Conservation (phyloP, 2,329 filamentous ascomycete species). For the Elsinoe fawcettii region DNA sequence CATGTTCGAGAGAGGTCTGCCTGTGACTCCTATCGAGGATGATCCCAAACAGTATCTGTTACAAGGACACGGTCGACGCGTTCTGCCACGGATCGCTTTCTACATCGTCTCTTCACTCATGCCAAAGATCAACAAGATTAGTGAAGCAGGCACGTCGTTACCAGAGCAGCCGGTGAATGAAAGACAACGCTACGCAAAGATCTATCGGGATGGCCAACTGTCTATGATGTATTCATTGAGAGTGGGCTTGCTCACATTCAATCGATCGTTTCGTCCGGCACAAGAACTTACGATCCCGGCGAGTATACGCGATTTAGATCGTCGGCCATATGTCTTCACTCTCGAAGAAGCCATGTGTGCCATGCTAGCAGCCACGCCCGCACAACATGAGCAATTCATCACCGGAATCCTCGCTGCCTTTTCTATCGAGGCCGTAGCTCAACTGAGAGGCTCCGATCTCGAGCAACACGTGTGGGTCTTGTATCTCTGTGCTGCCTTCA, state of each 20-base stretch:
- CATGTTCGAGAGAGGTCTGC: constrained; percentile 26
- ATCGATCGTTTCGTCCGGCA: constrained; percentile 19
- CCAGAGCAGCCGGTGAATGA: constrained; percentile 28
- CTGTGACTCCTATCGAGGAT: constrained; percentile 24
- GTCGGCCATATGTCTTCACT: constrained; percentile 21
- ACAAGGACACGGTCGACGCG: constrained; percentile 23
- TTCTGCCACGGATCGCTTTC: constrained; percentile 28
- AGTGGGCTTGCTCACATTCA: constrained; percentile 24
- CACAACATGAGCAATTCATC: constrained; percentile 23
- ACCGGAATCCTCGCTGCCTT: constrained; percentile 27
- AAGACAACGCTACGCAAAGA: constrained; percentile 35
- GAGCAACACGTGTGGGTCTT: constrained; percentile 32
- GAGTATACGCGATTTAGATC: constrained; percentile 2
- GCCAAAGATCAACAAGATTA: constrained; percentile 29
- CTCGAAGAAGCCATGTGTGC: constrained; percentile 26
- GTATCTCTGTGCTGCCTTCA: constrained; percentile 25
- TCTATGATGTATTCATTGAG: constrained; percentile 26
- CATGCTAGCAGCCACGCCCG: constrained; percentile 44
- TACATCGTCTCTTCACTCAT: constrained; percentile 29
- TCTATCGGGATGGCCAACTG: constrained; percentile 37
- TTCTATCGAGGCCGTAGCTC: constrained; percentile 25
- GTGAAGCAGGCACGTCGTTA: constrained; percentile 21
- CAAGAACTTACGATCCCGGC: not conserved
- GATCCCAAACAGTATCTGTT: constrained; percentile 24
- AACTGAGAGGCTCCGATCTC: constrained; percentile 28